Evolutionary conservation across 192 early-diverging fungal species (phyloP).

Genomic region (Coemansia erecta): DNA sequence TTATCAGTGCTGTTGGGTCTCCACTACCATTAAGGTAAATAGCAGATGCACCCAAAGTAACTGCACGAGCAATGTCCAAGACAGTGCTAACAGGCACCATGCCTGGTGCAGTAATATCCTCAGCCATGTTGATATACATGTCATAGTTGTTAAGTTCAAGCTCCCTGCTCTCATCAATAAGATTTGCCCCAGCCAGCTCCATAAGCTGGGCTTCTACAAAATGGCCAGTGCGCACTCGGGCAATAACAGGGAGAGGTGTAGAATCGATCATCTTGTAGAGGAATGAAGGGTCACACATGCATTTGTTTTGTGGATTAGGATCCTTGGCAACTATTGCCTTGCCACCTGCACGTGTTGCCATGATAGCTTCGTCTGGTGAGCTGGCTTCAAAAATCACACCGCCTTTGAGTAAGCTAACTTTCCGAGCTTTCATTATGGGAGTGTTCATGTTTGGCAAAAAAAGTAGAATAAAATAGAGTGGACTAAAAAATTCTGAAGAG

Average conservation of each 20-base stretch:
- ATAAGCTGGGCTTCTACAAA: slow-evolving; percentile 99
- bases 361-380: slow-evolving; percentile 94
- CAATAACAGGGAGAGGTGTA: slow-evolving; percentile 98
- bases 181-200: slow-evolving; percentile 86
- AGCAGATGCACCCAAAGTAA: slow-evolving; percentile 79
- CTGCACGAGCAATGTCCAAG: too few species aligned
- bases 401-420: slow-evolving; percentile 82
- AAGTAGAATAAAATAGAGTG: too few species aligned
- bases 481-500: too few species aligned
- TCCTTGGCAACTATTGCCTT: slow-evolving; percentile 98
- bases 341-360: slow-evolving; percentile 95
- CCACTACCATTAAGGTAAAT: slow-evolving; percentile 98
- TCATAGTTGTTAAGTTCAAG: too few species aligned
- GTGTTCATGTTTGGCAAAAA: not conserved
- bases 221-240: slow-evolving; percentile 97
- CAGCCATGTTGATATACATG: slow-evolving; percentile 61
- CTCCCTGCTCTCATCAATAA: slow-evolving; percentile 93
- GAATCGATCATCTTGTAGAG: slow-evolving; percentile 94
- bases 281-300: slow-evolving; percentile 98
- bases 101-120: too few species aligned
- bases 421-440: not conserved
- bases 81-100: too few species aligned
- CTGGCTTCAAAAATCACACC: slow-evolving; percentile 99
- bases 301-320: slow-evolving; percentile 90
- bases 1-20: slow-evolving; percentile 16